Evolutionary conservation across 306 rosid genomes (phyloP).

Genomic region (Acmispon strigosus): DNA sequence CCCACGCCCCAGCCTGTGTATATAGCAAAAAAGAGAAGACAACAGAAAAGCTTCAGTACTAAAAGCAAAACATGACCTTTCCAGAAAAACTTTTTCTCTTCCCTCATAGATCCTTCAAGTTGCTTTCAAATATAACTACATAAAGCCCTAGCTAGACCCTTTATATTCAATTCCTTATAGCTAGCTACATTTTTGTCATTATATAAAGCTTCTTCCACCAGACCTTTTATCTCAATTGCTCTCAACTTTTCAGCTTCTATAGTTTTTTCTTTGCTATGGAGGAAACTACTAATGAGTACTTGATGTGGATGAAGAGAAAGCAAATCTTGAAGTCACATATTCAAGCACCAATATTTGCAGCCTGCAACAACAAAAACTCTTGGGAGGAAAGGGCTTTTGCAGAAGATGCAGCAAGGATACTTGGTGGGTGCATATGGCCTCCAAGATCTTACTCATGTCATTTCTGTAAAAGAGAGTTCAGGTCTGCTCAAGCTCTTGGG

Average conservation of each 20-base stretch:
- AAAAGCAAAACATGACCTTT: conserved; percentile 35
- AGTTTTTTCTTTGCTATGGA: conserved; percentile 25
- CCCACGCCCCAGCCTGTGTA: conserved; percentile 12
- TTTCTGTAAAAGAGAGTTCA: conserved; percentile 78
- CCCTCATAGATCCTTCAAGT: conserved; percentile 30
- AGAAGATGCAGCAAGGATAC: conserved; percentile 53
- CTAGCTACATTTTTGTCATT: background rate
- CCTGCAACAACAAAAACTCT: background rate
- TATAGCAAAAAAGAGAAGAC: conserved; percentile 20
- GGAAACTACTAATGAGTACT: conserved; percentile 13
- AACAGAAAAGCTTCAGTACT: conserved; percentile 35
- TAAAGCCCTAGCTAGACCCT: conserved; percentile 3
- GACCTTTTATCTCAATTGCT: background rate
- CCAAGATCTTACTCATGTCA: conserved; percentile 79
- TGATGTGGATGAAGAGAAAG: conserved; percentile 47
- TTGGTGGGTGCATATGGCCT: conserved; percentile 75
- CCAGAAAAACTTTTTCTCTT: conserved; percentile 30
- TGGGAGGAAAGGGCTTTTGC: conserved; percentile 94
- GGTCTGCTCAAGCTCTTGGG: conserved; percentile 94
- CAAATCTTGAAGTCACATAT: conserved; percentile 27
- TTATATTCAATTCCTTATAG: conserved; percentile 12
- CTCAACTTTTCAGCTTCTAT: background rate
- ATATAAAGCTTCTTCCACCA: conserved; percentile 16
- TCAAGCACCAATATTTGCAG: conserved; percentile 22
- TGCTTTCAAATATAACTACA: conserved; percentile 31